Evolutionary conservation across 2,329 filamentous ascomycete genomes (phyloP).

Genomic region (Exophiala aquamarina): DNA sequence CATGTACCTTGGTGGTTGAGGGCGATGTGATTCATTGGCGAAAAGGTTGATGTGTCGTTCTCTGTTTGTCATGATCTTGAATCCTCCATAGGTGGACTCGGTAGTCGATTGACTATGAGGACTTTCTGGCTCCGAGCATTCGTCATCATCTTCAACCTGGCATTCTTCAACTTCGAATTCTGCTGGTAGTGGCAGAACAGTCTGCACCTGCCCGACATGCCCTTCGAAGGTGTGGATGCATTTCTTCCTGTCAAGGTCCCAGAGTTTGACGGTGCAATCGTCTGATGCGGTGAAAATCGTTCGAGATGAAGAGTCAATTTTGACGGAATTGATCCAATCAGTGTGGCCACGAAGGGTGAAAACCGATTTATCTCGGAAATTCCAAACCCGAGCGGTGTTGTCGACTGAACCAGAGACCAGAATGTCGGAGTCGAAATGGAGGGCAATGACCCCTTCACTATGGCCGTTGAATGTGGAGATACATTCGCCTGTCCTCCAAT

Average conservation of each 20-base stretch:
- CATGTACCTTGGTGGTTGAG: constrained; percentile 84
- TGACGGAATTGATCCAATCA: constrained; percentile 97
- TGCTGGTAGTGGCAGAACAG: constrained; percentile 77
- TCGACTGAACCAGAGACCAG: constrained; percentile 89
- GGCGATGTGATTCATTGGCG: constrained; percentile 54
- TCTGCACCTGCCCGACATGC: constrained; percentile 93
- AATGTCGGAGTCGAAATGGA: constrained; percentile 83
- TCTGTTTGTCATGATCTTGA: constrained; percentile 6
- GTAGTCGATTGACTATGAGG: constrained; percentile 20
- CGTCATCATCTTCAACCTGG: constrained; percentile 12
- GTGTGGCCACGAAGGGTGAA: constrained; percentile 79
- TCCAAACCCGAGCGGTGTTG: constrained; percentile 87
- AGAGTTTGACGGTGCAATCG: constrained; percentile 85
- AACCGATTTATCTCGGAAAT: constrained; percentile 79
- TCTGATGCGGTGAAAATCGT: constrained; percentile 93
- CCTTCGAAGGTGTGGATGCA: constrained; percentile 79
- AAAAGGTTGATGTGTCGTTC: constrained; percentile 51
- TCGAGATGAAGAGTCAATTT: constrained; percentile 75
- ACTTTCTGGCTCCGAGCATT: constrained; percentile 22
- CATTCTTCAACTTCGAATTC: constrained; percentile 85
- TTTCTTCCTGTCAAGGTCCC: constrained; percentile 82
- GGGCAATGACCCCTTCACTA: constrained; percentile 75
- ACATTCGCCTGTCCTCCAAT: constrained; percentile 88
- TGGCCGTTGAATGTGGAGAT: constrained; percentile 80
- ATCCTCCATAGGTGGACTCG: constrained; percentile 13